Evolutionary conservation across 345 rosid species (phyloP).

Genomic region (sweet orange (Citrus sinensis)): DVS_A1.0 CM039161.1:21558001-21558500

Average conservation of each 20-base stretch:
- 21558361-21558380: background rate
- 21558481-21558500: background rate
- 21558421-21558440: background rate
- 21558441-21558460: too few species aligned
- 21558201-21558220: background rate
- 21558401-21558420: background rate
- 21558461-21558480: background rate
- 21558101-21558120: background rate
- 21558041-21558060: too few species aligned
- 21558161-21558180: background rate
- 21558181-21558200: background rate
- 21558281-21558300: background rate
- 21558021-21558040: background rate
- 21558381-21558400: background rate
- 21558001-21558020: background rate
- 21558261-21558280: slow-evolving; percentile 7
- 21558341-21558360: background rate
- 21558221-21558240: background rate
- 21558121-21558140: background rate
- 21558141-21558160: background rate
- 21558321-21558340: background rate
- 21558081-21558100: too few species aligned
- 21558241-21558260: too few species aligned
- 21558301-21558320: background rate
- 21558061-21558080: too few species aligned